Conservation (phyloP, 352 stramenopile species). For the Hyaloperonospora brassicae region DNA sequence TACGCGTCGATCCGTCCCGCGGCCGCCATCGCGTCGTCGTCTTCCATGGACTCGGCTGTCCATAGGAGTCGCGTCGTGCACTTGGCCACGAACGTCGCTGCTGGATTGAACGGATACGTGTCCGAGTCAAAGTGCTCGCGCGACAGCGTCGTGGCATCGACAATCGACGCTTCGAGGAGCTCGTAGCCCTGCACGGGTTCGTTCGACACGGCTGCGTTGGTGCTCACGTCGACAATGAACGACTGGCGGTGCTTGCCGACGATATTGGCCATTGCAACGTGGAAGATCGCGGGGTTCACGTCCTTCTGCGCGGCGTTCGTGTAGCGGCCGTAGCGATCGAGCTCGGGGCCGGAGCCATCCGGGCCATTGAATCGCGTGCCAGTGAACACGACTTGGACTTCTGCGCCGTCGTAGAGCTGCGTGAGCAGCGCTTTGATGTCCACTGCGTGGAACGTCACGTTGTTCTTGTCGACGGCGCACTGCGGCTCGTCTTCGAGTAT, state of each 20-base stretch:
- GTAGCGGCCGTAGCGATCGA: slow-evolving; percentile 52
- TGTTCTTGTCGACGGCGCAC: slow-evolving; percentile 37
- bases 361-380: slow-evolving; percentile 32
- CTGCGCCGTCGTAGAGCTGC: slow-evolving; percentile 33
- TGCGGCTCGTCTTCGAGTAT: slow-evolving; percentile 35
- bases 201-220: slow-evolving; percentile 45
- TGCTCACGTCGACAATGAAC: slow-evolving; percentile 43
- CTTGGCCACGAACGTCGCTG: slow-evolving; percentile 29
- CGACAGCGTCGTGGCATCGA: slow-evolving; percentile 20
- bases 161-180: slow-evolving; percentile 22
- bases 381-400: slow-evolving; percentile 33
- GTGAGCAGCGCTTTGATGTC: slow-evolving; percentile 47
- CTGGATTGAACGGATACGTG: slow-evolving; percentile 49
- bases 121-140: slow-evolving; percentile 17
- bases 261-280: slow-evolving; percentile 42
- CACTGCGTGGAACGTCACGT: slow-evolving; percentile 39
- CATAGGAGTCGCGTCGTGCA: slow-evolving; percentile 37
- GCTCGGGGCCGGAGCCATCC: slow-evolving; percentile 11
- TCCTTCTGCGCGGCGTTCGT: slow-evolving; percentile 32
- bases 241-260: slow-evolving; percentile 30
- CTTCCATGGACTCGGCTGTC: slow-evolving; percentile 38
- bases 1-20: slow-evolving; percentile 23
- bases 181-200: slow-evolving; percentile 45
- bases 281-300: slow-evolving; percentile 40
- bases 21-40: slow-evolving; percentile 29